Evolutionary conservation across 352 stramenopile genomes (phyloP).

Genomic region (Pythium insidiosum): DNA sequence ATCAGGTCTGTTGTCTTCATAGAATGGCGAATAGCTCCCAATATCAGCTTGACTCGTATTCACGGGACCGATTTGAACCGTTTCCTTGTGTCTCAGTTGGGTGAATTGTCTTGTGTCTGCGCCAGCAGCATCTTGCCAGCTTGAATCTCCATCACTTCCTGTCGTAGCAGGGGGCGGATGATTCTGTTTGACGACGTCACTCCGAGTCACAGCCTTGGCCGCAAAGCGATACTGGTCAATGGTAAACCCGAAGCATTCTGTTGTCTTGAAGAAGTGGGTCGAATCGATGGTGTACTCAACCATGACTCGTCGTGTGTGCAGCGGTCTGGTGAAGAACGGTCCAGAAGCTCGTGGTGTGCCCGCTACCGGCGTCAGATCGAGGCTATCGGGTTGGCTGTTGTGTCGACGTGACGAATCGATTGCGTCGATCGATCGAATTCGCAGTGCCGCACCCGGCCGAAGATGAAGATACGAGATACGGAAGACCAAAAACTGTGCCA

Average conservation of each 20-base stretch:
- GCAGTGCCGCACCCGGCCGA: constrained; percentile 10
- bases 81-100: too few species aligned
- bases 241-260: constrained; percentile 19
- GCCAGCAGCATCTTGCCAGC: too few species aligned
- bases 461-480: constrained; percentile 20
- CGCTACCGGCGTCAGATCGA: neutral
- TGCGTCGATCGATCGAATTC: constrained; percentile 7
- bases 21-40: too few species aligned
- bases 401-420: too few species aligned
- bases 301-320: constrained; percentile 3
- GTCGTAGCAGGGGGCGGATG: too few species aligned
- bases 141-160: too few species aligned
- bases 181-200: too few species aligned
- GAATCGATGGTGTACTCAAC: constrained; percentile 15
- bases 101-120: too few species aligned
- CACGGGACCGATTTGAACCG: too few species aligned
- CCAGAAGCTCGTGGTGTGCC: neutral
- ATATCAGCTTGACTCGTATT: too few species aligned
- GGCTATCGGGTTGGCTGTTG: too few species aligned
- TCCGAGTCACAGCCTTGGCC: neutral
- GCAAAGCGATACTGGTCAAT: constrained; percentile 30
- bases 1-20: too few species aligned
- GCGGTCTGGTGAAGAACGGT: constrained; percentile 14
- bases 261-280: neutral
- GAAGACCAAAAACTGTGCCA: constrained; percentile 28